Evolutionary conservation across 2,329 filamentous ascomycete genomes (phyloP).

Genomic region (Alternaria gansuensis): DNA sequence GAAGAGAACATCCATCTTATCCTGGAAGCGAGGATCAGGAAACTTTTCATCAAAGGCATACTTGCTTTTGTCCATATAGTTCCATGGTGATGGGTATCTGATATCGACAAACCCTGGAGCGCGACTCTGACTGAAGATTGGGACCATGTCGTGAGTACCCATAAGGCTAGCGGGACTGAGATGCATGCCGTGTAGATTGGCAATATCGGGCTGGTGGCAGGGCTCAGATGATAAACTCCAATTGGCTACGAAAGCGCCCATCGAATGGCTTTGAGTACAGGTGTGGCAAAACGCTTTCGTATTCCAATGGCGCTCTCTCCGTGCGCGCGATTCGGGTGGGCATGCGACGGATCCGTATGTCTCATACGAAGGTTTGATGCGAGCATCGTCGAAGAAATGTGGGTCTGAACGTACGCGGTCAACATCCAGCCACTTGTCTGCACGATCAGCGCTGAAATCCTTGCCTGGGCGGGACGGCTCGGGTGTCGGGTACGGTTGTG

Average conservation of each 20-base stretch:
- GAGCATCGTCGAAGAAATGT: constrained; percentile 46
- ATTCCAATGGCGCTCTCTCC: constrained; percentile 69
- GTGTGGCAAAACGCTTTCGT: constrained; percentile 69
- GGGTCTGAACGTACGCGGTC: constrained; percentile 38
- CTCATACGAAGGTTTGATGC: constrained; percentile 53
- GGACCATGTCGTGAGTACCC: constrained; percentile 71
- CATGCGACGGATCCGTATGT: constrained; percentile 64
- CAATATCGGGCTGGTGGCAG: constrained; percentile 80
- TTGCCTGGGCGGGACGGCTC: constrained; percentile 34
- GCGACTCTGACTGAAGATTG: constrained; percentile 79
- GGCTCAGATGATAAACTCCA: constrained; percentile 72
- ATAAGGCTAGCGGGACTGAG: constrained; percentile 69
- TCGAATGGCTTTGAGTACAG: constrained; percentile 71
- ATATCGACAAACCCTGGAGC: constrained; percentile 78
- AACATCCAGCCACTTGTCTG: constrained; percentile 49
- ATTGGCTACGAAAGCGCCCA: constrained; percentile 71
- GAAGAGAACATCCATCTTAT: constrained; percentile 72
- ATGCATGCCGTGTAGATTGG: constrained; percentile 77
- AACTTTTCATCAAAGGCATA: constrained; percentile 62
- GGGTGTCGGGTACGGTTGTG: constrained; percentile 35
- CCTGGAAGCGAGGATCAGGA: constrained; percentile 64
- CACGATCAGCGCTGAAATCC: constrained; percentile 53
- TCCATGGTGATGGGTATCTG: constrained; percentile 72
- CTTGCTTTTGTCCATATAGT: constrained; percentile 66
- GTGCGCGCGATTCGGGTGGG: constrained; percentile 67